These are phyloP conservation scores for Obelidium mucronatum DNA, from an alignment of 192 early-diverging fungal genomes.

Conservation along the genomic window DNA sequence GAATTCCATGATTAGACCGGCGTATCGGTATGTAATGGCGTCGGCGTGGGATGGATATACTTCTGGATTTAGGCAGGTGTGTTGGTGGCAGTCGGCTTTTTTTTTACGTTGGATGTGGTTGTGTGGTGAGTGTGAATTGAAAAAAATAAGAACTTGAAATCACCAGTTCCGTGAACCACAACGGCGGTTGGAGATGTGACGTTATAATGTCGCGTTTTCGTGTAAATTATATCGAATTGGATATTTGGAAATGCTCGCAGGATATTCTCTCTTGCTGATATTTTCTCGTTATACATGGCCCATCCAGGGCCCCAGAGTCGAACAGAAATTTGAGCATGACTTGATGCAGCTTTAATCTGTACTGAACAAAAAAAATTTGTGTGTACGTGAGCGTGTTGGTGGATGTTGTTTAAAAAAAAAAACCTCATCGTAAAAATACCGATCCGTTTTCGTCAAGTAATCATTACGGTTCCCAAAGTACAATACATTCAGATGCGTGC, in stretches of 20 bases:
- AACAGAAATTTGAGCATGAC: neutral
- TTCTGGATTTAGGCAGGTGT: neutral
- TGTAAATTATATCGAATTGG: slow-evolving; percentile 23
- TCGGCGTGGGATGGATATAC: slow-evolving; percentile 16
- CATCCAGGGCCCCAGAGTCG: slow-evolving; percentile 23
- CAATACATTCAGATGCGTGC: neutral
- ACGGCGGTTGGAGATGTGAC: slow-evolving; percentile 7
- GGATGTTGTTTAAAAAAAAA: too few species aligned
- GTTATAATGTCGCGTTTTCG: slow-evolving; percentile 17
- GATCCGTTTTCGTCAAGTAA: slow-evolving; percentile 23
- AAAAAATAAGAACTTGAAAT: neutral
- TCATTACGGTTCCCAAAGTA: slow-evolving; percentile 22
- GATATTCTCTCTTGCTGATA: slow-evolving; percentile 13
- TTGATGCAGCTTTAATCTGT: neutral
- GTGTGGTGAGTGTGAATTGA: neutral
- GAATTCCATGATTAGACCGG: slow-evolving; percentile 18
- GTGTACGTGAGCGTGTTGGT: too few species aligned
- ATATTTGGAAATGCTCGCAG: slow-evolving; percentile 3
- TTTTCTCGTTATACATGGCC: neutral
- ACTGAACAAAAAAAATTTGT: too few species aligned
- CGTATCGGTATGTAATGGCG: slow-evolving; percentile 25
- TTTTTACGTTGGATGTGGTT: too few species aligned
- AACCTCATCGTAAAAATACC: slow-evolving; percentile 30
- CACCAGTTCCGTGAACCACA: slow-evolving; percentile 20
- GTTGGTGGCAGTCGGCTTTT: slow-evolving; percentile 27